phyloP scores from a whole-genome alignment of 345 rosid genomes.

The Limnanthes douglasii region DNA sequence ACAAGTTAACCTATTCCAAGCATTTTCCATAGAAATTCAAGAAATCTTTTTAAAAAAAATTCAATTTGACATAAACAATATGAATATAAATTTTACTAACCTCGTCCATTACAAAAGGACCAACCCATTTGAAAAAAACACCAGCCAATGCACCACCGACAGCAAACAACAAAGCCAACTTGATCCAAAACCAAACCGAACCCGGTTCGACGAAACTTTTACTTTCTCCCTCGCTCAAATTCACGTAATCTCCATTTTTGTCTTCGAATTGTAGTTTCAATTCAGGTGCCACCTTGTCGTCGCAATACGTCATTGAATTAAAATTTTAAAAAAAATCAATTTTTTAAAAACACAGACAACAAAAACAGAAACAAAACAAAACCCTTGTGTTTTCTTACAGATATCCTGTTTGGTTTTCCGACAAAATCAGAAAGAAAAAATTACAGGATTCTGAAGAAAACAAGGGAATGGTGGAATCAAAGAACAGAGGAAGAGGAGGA shows the following conservation, averaged over 20 bases:
- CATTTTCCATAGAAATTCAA: no score
- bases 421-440: neutral
- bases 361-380: neutral
- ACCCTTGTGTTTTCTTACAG: no score
- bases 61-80: no score
- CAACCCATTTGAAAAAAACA: conserved; percentile 70
- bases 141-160: conserved; percentile 35
- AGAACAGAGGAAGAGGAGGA: neutral
- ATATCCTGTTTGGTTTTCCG: conserved; percentile 5
- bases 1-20: neutral
- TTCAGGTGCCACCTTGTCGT: conserved; percentile 31
- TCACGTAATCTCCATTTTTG: conserved; percentile 22
- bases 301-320: conserved; percentile 34
- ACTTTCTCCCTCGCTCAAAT: conserved; percentile 17
- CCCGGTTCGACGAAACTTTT: conserved; percentile 12
- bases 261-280: conserved; percentile 25
- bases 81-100: no score
- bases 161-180: conserved; percentile 30
- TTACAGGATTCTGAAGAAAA: conserved; percentile 7
- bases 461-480: neutral
- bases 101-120: conserved; percentile 82
- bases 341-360: conserved; percentile 4
- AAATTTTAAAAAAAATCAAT: no score
- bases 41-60: no score
- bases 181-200: conserved; percentile 54